Evolutionary conservation across 2,329 filamentous ascomycete species (phyloP).

Genomic region (Magnaporthiopsis rhizophila): DNA sequence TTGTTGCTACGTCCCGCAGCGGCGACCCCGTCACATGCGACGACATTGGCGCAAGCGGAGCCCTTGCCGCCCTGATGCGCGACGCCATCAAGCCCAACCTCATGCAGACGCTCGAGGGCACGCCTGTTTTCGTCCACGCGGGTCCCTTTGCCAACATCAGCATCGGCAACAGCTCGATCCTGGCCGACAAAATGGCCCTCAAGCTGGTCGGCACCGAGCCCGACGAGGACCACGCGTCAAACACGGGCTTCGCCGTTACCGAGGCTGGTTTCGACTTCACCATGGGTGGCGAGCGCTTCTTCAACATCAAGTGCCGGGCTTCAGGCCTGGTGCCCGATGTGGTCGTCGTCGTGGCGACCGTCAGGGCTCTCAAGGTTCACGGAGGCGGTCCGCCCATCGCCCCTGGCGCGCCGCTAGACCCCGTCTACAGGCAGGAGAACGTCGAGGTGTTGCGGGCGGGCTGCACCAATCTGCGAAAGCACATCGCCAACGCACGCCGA

Average conservation of each 20-base stretch:
- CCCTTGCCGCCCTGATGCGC: constrained; percentile 89
- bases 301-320: constrained; percentile 98
- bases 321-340: constrained; percentile 89
- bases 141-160: constrained; percentile 98
- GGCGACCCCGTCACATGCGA: constrained; percentile 95
- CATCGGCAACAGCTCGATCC: constrained; percentile 90
- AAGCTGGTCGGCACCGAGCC: constrained; percentile 93
- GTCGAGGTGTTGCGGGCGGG: constrained; percentile 82
- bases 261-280: constrained; percentile 99
- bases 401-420: constrained; percentile 74
- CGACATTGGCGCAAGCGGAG: constrained; percentile 87
- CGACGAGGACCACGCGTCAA: constrained; percentile 74
- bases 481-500: constrained; percentile 79
- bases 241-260: constrained; percentile 89
- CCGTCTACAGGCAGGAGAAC: constrained; percentile 90
- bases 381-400: constrained; percentile 91
- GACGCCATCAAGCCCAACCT: constrained; percentile 98
- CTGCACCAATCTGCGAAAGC: constrained; percentile 91
- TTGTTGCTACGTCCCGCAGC: constrained; percentile 75
- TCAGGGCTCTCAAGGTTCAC: constrained; percentile 93
- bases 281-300: constrained; percentile 98
- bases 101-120: constrained; percentile 97
- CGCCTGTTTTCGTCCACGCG: constrained; percentile 94
- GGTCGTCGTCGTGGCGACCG: constrained; percentile 90
- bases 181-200: constrained; percentile 90